phyloP scores from a whole-genome alignment of 805 yeast species.

The Blastobotrys terrestris region DNA sequence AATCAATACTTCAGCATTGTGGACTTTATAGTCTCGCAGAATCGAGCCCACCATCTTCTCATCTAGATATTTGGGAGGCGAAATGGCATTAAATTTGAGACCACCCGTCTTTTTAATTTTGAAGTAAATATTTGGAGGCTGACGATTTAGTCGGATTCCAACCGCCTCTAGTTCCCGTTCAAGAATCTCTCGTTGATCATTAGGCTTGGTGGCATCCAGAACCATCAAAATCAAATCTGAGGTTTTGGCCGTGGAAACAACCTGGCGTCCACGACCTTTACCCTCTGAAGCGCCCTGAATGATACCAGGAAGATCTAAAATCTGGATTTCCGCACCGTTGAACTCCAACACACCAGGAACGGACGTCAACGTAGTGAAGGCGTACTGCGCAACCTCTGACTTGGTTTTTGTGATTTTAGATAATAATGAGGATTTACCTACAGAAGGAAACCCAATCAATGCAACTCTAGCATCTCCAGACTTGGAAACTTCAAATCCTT shows the following conservation, averaged over 20 bases:
- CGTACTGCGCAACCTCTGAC: conserved; percentile 91
- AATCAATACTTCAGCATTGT: conserved; percentile 87
- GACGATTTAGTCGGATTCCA: conserved; percentile 83
- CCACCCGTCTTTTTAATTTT: conserved; percentile 88
- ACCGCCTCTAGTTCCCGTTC: conserved; percentile 89
- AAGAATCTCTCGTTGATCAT: conserved; percentile 77
- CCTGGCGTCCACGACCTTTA: conserved; percentile 96
- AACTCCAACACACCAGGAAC: conserved; percentile 95
- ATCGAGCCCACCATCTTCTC: conserved; percentile 74
- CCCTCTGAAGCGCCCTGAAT: conserved; percentile 96
- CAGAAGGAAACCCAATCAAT: conserved; percentile 94
- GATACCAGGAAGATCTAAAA: conserved; percentile 96
- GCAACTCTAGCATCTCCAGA: conserved; percentile 96
- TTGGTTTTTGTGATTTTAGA: conserved; percentile 88
- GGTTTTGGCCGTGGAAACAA: conserved; percentile 91
- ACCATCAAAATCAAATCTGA: conserved; percentile 91
- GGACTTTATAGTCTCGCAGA: conserved; percentile 80
- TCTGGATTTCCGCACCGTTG: conserved; percentile 94
- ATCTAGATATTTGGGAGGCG: conserved; percentile 76
- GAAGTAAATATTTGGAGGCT: conserved; percentile 71
- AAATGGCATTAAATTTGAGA: conserved; percentile 69
- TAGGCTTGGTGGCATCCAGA: conserved; percentile 90
- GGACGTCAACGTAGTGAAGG: conserved; percentile 92
- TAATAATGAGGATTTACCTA: conserved; percentile 88
- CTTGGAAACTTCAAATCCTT: conserved; percentile 90